Evolutionary conservation across 78 protist genomes (phyloP).

Genomic region (Cyanophora paradoxa): DNA sequence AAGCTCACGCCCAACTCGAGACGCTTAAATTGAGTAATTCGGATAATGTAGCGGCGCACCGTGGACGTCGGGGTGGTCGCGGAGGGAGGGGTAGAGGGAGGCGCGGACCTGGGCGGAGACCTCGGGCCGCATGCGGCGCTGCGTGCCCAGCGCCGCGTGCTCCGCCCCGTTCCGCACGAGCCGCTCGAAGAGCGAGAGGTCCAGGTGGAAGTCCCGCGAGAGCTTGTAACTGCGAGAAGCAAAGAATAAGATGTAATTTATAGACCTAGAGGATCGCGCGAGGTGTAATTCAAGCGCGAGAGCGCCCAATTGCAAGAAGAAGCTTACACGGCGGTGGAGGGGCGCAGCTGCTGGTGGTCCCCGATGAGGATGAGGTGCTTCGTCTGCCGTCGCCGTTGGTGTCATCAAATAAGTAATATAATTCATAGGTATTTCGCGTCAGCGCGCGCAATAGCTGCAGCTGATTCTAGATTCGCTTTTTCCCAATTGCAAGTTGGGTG

Average conservation of each 20-base stretch:
- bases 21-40: too few relatives aligned
- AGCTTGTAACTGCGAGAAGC: neutral
- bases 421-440: too few relatives aligned
- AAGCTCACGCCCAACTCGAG: too few relatives aligned
- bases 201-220: slow-evolving; percentile 1
- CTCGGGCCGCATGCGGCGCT: slow-evolving; percentile 79
- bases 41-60: too few relatives aligned
- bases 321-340: slow-evolving; percentile 8
- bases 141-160: slow-evolving; percentile 35
- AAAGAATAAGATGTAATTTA: neutral
- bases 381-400: neutral
- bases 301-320: too few relatives aligned
- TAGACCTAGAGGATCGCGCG: neutral
- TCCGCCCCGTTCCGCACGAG: slow-evolving; percentile 19
- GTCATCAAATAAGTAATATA: too few relatives aligned
- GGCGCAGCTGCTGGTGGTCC: slow-evolving; percentile 84
- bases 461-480: too few relatives aligned
- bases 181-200: slow-evolving; percentile 74
- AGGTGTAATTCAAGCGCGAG: neutral
- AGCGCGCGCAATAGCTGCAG: too few relatives aligned
- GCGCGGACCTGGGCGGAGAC: slow-evolving; percentile 1
- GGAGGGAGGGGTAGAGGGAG: slow-evolving; percentile 14
- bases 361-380: slow-evolving; percentile 77
- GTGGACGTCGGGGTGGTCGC: neutral
- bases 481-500: too few relatives aligned